These are phyloP conservation scores for Raffaelea albimanens DNA, from an alignment of 2,329 filamentous ascomycete species.

Conservation along the genomic window DNA sequence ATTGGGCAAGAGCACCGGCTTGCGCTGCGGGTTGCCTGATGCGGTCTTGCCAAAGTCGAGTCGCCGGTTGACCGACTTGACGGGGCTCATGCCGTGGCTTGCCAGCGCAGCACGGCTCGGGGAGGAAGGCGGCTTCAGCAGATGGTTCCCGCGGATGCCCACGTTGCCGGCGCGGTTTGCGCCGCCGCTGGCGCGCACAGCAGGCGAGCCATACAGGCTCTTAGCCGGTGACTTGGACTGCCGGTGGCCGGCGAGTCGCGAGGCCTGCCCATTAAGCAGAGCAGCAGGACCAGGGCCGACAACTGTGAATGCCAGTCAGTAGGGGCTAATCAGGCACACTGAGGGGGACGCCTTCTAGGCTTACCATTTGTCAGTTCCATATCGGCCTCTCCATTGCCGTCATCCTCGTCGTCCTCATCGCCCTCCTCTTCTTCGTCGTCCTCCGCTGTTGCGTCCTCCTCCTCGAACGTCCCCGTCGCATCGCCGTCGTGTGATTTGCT, in stretches of 20 bases:
- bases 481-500: conserved; percentile 35
- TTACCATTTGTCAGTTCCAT: conserved; percentile 38
- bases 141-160: conserved; percentile 32
- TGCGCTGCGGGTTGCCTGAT: conserved; percentile 15
- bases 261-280: conserved; percentile 38
- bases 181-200: conserved; percentile 34
- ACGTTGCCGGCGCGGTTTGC: background rate
- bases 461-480: conserved; percentile 23
- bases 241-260: conserved; percentile 32
- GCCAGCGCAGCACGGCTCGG: conserved; percentile 25
- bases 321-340: too few species aligned
- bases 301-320: conserved; percentile 25
- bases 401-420: conserved; percentile 14
- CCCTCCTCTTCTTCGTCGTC: conserved; percentile 16
- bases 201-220: conserved; percentile 50
- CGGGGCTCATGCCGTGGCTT: conserved; percentile 20
- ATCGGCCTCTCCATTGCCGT: conserved; percentile 26
- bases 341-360: too few species aligned
- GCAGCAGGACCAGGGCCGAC: conserved; percentile 45
- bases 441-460: conserved; percentile 21
- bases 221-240: conserved; percentile 52
- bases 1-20: conserved; percentile 2
- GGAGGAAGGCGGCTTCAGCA: conserved; percentile 43
- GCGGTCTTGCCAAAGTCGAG: conserved; percentile 38
- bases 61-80: conserved; percentile 38